Base-by-base conservation (phyloP, 2,329 filamentous ascomycete genomes). In the Alternaria viburni region DNA sequence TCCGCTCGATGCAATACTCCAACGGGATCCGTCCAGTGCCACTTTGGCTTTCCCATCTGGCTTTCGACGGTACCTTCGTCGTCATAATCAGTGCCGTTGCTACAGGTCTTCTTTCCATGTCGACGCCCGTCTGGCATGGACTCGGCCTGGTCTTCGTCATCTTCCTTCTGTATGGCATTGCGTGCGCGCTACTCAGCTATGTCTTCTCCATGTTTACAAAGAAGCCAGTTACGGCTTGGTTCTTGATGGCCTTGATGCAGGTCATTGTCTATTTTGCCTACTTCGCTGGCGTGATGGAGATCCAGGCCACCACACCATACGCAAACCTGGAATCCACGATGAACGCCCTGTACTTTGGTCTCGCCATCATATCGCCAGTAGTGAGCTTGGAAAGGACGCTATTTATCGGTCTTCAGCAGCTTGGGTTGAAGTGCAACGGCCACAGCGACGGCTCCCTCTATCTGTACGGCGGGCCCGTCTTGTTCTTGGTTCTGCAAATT, bases 1-100 rank as follows among this genome's bases (percentile, higher is more conserved):
- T 97, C 23, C 88, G 94, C 54, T 91, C 91, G 15, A 83, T 97
- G 28, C 91, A 97, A 78, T 97, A 97, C 80, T 96, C 92, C 57
- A 97, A 97, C 74, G 94, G 94, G 50, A 93, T 97, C 26, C 86
- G 92, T 12, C 90, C 92, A 0, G 83, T 92, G 9, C 93, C 93
- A 1, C 83, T 97, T 2, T 97, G 95, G 94, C 80, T 92, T 5
- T 92, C 94, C 1, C 96, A 97, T 74, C 84, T 91, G 1, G 74
- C 84, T 0, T 97, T 97, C 74, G 94, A 97, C 80, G 93, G 94
- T 67, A 76, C 87, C 45, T 89, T 96, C 59, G 89, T 93, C 1
- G 75, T 96, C 12, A 71, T 88, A 4, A 87, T 89, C 25, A 89
- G 90, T 19, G 88, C 89, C 8, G 72, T 96, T 11, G 41, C 13